Evolutionary conservation across 2,329 filamentous ascomycete species (phyloP).

Genomic region (Colletotrichum endophyticum): DNA sequence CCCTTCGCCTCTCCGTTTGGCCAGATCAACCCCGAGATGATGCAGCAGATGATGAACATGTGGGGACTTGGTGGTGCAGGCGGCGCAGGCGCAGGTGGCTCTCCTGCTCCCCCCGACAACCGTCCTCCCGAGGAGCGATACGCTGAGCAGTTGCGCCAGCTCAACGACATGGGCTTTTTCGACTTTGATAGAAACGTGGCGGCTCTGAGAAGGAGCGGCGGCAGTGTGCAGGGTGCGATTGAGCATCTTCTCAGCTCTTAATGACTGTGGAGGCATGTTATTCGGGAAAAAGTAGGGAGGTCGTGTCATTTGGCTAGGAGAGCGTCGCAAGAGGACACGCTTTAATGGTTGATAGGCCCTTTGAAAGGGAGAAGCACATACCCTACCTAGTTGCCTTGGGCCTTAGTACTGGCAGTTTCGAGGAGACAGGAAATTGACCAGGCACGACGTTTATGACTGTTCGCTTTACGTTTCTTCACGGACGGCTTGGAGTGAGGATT

Average conservation of each 20-base stretch:
- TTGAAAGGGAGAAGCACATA: conserved; percentile 11
- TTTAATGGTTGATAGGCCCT: conserved; percentile 10
- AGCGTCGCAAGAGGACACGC: background rate
- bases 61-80: conserved; percentile 44
- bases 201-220: conserved; percentile 85
- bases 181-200: conserved; percentile 94
- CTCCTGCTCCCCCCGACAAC: conserved; percentile 72
- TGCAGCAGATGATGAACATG: conserved; percentile 60
- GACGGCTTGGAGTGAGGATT: background rate
- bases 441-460: conserved; percentile 16
- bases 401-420: conserved; percentile 12
- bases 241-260: conserved; percentile 67
- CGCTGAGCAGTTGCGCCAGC: conserved; percentile 84
- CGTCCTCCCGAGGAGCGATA: conserved; percentile 94
- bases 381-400: conserved; percentile 7
- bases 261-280: background rate
- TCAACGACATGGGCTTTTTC: conserved; percentile 99
- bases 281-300: background rate
- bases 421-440: conserved; percentile 13
- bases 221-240: conserved; percentile 91
- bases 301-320: background rate
- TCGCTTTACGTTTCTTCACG: background rate
- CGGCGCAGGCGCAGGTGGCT: conserved; percentile 33
- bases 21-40: conserved; percentile 54
- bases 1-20: conserved; percentile 50